Percentiles rank a stretch among this genome's conserved stretches.
Evolutionary conservation across 2,329 filamentous ascomycete genomes (phyloP).

Genomic region (Cylindrodendrum hubeiense): DNA sequence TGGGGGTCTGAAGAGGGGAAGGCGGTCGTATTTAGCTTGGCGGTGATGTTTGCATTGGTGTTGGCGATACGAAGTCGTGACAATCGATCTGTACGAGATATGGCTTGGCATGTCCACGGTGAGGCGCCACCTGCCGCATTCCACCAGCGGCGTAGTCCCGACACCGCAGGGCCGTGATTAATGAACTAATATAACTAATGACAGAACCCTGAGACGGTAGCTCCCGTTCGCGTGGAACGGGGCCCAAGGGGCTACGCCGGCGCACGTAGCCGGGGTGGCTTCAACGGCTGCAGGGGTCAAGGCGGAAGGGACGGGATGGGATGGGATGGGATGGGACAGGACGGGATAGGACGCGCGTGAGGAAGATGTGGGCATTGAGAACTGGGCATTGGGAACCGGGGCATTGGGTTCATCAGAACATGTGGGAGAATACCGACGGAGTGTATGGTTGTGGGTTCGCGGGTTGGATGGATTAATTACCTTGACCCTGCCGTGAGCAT

Average conservation of each 20-base stretch:
- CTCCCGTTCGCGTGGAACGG: slow-evolving; percentile 6
- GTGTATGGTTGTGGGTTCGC: too few relatives aligned
- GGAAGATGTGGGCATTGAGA: neutral
- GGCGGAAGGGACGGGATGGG: neutral
- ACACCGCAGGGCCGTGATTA: neutral
- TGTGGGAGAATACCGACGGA: too few relatives aligned
- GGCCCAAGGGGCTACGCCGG: neutral
- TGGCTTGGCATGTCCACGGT: neutral
- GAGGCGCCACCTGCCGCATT: neutral
- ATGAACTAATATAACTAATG: neutral
- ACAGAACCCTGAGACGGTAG: neutral
- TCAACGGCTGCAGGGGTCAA: neutral
- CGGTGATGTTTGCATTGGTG: neutral
- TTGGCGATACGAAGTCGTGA: neutral
- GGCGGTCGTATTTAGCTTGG: neutral
- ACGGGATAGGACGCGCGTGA: too few relatives aligned
- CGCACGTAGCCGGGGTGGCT: neutral
- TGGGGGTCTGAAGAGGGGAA: neutral
- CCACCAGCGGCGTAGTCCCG: neutral
- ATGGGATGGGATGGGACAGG: neutral
- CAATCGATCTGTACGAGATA: neutral
- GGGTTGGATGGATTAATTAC: slow-evolving; percentile 3
- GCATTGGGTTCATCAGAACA: too few relatives aligned
- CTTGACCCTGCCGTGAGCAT: neutral
- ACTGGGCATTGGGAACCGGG: neutral